Conservation (phyloP, 768 basidiomycete genomes). For the Krasilnikovozyma curviuscula region DNA sequence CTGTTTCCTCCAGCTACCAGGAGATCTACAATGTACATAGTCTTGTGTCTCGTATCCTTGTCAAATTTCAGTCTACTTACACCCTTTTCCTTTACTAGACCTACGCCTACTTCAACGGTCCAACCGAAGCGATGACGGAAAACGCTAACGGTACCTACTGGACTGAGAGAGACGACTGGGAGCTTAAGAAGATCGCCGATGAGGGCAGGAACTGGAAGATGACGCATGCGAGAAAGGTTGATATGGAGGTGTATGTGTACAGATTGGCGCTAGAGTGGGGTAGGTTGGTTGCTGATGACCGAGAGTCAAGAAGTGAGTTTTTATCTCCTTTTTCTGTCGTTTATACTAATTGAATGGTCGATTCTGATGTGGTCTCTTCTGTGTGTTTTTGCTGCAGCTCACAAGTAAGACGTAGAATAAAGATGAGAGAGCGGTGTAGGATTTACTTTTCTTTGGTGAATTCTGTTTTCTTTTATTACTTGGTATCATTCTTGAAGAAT, state of each 20-base stretch:
- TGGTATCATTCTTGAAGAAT: too few species aligned
- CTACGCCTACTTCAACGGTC: constrained; percentile 78
- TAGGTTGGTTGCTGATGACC: constrained; percentile 62
- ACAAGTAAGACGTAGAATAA: too few species aligned
- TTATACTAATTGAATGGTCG: too few species aligned
- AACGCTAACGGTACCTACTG: constrained; percentile 31
- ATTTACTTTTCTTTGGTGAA: too few species aligned
- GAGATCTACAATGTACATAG: constrained; percentile 80
- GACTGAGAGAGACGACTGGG: constrained; percentile 31
- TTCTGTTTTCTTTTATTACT: too few species aligned
- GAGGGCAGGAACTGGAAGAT: constrained; percentile 89
- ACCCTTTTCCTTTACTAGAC: constrained; percentile 34
- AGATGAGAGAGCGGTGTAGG: too few species aligned
- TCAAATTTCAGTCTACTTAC: background rate
- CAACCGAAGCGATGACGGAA: constrained; percentile 40
- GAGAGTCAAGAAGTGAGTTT: constrained; percentile 44
- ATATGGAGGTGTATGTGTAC: constrained; percentile 85
- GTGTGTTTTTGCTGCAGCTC: too few species aligned
- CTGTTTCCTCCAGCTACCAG: constrained; percentile 48
- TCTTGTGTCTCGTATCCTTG: background rate
- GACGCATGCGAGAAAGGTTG: constrained; percentile 56
- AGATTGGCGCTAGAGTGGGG: constrained; percentile 77
- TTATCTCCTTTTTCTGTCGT: too few species aligned
- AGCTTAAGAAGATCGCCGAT: constrained; percentile 60
- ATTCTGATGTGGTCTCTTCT: too few species aligned